Evolutionary conservation across 2,329 filamentous ascomycete species (phyloP).

Genomic region (Alternaria ethzedia): DNA sequence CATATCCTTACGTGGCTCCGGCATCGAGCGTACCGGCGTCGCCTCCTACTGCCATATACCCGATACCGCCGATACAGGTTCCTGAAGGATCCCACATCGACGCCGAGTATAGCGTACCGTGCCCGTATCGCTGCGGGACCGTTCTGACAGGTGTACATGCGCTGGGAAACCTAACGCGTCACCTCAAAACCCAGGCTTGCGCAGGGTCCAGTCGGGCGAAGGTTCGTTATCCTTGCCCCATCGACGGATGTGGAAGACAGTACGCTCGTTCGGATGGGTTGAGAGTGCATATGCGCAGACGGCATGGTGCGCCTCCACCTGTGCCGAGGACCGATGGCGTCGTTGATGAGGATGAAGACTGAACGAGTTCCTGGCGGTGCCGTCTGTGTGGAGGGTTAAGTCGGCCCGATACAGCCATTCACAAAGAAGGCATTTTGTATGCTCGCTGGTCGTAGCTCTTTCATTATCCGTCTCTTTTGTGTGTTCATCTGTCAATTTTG

Average conservation of each 20-base stretch:
- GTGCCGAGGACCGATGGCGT: background rate
- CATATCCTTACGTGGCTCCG: background rate
- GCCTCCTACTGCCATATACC: background rate
- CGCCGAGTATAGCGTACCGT: slow-evolving; percentile 16
- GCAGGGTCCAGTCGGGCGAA: slow-evolving; percentile 21
- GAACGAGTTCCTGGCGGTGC: background rate
- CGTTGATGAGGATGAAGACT: background rate
- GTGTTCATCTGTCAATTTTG: background rate
- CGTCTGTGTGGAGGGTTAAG: background rate
- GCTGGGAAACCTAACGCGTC: slow-evolving; percentile 37
- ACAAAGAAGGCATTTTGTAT: background rate
- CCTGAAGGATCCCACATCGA: background rate
- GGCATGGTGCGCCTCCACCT: slow-evolving; percentile 18
- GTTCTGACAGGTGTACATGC: slow-evolving; percentile 33
- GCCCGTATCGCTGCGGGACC: slow-evolving; percentile 31
- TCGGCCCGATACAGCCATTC: background rate
- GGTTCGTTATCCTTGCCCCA: slow-evolving; percentile 19
- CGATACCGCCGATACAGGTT: background rate
- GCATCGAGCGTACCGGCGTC: background rate
- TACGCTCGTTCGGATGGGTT: slow-evolving; percentile 38
- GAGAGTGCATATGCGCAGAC: slow-evolving; percentile 23
- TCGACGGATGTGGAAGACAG: slow-evolving; percentile 26
- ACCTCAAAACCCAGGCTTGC: slow-evolving; percentile 34
- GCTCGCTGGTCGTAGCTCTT: background rate
- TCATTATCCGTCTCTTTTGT: background rate